These are phyloP conservation scores for Hypoxylon crocopeplum DNA, from an alignment of 495 filamentous ascomycete genomes.

Conservation along the genomic window DNA sequence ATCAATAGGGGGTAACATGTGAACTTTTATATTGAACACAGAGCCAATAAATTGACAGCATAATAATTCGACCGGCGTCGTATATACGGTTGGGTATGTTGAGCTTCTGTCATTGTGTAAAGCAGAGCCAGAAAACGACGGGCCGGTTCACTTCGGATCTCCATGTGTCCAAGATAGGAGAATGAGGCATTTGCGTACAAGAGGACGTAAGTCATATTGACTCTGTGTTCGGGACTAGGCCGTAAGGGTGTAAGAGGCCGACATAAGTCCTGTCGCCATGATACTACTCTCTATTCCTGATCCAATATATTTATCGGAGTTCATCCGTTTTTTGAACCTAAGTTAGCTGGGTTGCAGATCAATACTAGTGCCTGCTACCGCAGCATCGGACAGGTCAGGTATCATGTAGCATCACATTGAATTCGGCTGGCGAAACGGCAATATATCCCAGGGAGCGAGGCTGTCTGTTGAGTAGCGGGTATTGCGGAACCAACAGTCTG, in stretches of 20 bases:
- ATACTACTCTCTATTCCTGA: not conserved
- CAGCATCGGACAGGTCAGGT: slow-evolving; percentile 1
- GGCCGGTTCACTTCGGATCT: no score
- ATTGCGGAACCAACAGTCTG: slow-evolving; percentile 13
- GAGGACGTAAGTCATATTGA: no score
- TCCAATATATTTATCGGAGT: not conserved
- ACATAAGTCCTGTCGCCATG: not conserved
- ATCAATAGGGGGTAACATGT: no score
- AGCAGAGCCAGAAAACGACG: no score
- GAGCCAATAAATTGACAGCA: no score
- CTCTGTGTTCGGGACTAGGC: not conserved
- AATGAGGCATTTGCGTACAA: no score
- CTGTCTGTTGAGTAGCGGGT: slow-evolving; percentile 1
- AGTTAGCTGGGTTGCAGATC: slow-evolving; percentile 1
- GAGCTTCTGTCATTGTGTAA: no score
- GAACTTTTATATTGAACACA: no score
- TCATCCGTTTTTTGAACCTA: not conserved
- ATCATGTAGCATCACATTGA: slow-evolving; percentile 14
- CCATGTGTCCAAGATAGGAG: no score
- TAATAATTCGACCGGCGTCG: no score
- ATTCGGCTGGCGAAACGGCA: slow-evolving; percentile 3
- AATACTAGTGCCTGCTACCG: slow-evolving; percentile 3
- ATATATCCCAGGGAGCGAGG: not conserved
- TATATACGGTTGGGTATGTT: no score
- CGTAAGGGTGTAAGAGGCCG: not conserved